A percentile compares a stretch with the other conserved stretches of the same genome.
Conservation (phyloP, 208 protist species). For the Trypanosoma scelopori region DNA sequence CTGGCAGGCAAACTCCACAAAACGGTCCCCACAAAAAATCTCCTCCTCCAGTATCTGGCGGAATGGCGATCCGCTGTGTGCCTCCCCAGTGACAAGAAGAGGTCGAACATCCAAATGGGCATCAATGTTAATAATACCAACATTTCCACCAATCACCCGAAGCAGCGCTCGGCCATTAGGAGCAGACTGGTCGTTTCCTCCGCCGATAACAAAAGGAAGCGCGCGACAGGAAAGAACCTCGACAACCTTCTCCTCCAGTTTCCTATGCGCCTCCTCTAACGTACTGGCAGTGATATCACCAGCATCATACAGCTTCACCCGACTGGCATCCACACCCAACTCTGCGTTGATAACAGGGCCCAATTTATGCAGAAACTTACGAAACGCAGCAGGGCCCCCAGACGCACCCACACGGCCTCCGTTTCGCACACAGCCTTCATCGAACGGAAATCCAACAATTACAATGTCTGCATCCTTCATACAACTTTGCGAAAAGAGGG, state of each 20-base stretch:
- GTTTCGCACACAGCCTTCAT: slow-evolving; percentile 72
- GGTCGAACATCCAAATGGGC: slow-evolving; percentile 79
- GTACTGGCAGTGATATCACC: slow-evolving; percentile 40
- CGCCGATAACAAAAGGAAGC: slow-evolving; percentile 75
- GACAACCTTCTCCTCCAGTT: slow-evolving; percentile 31
- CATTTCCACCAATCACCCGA: slow-evolving; percentile 7
- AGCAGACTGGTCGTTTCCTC: slow-evolving; percentile 75
- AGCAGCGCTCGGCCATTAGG: slow-evolving; percentile 57
- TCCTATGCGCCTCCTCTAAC: slow-evolving; percentile 43
- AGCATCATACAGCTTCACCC: slow-evolving; percentile 38
- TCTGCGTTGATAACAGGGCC: slow-evolving; percentile 61
- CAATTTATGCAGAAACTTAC: slow-evolving; percentile 32
- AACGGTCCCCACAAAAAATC: slow-evolving; percentile 29
- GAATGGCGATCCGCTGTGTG: slow-evolving; percentile 76
- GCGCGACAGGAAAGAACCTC: slow-evolving; percentile 17
- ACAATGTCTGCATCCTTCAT: slow-evolving; percentile 45
- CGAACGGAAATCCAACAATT: slow-evolving; percentile 67
- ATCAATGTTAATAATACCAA: slow-evolving; percentile 81
- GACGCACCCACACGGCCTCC: slow-evolving; percentile 54
- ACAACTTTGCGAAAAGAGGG: slow-evolving; percentile 17
- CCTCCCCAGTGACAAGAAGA: slow-evolving; percentile 27
- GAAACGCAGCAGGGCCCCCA: slow-evolving; percentile 33
- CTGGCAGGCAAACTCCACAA: slow-evolving; percentile 81
- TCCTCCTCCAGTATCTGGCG: slow-evolving; percentile 45
- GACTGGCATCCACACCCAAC: slow-evolving; percentile 29